phyloP scores from a whole-genome alignment of 2,329 filamentous ascomycete species.

The Aspergillus floridensis region DNA sequence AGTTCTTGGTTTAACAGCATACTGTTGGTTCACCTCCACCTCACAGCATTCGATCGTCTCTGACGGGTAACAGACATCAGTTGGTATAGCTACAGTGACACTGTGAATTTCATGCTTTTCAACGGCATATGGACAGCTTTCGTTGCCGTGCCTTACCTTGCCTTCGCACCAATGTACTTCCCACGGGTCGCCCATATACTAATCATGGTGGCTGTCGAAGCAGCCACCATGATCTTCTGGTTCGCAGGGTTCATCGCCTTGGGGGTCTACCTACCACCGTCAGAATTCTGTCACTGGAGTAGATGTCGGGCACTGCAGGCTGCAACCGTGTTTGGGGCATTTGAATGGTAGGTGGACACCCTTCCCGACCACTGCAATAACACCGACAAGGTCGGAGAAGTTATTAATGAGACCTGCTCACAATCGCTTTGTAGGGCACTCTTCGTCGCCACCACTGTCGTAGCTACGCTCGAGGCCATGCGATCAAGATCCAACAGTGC shows the following conservation, averaged over 20 bases:
- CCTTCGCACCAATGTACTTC: slow-evolving; percentile 63
- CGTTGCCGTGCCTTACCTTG: slow-evolving; percentile 65
- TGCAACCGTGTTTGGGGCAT: slow-evolving; percentile 48
- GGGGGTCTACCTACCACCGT: slow-evolving; percentile 61
- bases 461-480: slow-evolving; percentile 50
- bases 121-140: slow-evolving; percentile 72
- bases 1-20: slow-evolving; percentile 71
- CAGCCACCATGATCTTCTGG: slow-evolving; percentile 81
- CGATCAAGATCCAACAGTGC: slow-evolving; percentile 34
- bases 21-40: slow-evolving; percentile 53
- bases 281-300: slow-evolving; percentile 52
- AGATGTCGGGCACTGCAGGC: slow-evolving; percentile 61
- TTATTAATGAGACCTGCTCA: slow-evolving; percentile 5
- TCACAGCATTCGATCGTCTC: not conserved
- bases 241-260: slow-evolving; percentile 80
- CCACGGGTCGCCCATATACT: slow-evolving; percentile 61
- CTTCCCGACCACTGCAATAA: not conserved
- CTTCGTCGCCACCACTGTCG: slow-evolving; percentile 52
- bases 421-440: slow-evolving; percentile 25
- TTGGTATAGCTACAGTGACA: slow-evolving; percentile 41
- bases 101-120: slow-evolving; percentile 78
- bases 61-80: slow-evolving; percentile 51
- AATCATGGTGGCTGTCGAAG: slow-evolving; percentile 65
- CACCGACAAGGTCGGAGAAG: not conserved
- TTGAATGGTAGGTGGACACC: slow-evolving; percentile 44